Conservation (phyloP, 1,139 yeast genomes). For the Saccharomycopsis hybrid region DNA sequence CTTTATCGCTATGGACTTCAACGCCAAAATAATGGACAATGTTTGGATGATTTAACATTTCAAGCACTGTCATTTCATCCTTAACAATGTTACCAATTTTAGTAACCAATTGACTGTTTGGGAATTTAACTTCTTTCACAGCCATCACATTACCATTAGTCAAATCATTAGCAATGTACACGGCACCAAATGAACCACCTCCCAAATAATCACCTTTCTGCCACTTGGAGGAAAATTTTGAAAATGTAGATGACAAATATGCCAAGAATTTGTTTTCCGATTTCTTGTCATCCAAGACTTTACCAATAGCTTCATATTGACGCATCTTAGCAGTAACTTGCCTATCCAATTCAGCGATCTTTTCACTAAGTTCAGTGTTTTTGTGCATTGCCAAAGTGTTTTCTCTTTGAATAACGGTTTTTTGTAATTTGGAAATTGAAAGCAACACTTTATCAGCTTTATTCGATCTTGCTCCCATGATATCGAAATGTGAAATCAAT, state of each 20-base stretch:
- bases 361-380: slow-evolving; percentile 50
- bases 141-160: slow-evolving; percentile 98
- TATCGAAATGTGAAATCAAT: slow-evolving; percentile 90
- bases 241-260: slow-evolving; percentile 81
- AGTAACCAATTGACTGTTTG: slow-evolving; percentile 80
- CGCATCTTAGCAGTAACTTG: slow-evolving; percentile 45
- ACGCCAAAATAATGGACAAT: slow-evolving; percentile 95
- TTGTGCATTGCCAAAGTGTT: slow-evolving; percentile 53
- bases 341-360: slow-evolving; percentile 53
- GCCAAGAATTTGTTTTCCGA: slow-evolving; percentile 84
- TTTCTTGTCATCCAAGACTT: slow-evolving; percentile 82
- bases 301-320: slow-evolving; percentile 62
- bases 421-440: slow-evolving; percentile 16
- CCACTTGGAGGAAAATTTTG: slow-evolving; percentile 93
- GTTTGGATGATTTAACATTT: slow-evolving; percentile 91
- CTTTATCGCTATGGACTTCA: slow-evolving; percentile 94
- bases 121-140: slow-evolving; percentile 89
- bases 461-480: slow-evolving; percentile 95
- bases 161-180: slow-evolving; percentile 83
- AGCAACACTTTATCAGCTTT: slow-evolving; percentile 59
- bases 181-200: slow-evolving; percentile 94
- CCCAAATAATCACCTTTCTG: slow-evolving; percentile 93
- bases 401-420: slow-evolving; percentile 16
- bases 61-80: slow-evolving; percentile 95
- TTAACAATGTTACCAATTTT: slow-evolving; percentile 83